Percentiles rank a stretch among this genome's conserved stretches.
phyloP scores from a whole-genome alignment of 306 rosid genomes.

The Castanea sativa region DNA sequence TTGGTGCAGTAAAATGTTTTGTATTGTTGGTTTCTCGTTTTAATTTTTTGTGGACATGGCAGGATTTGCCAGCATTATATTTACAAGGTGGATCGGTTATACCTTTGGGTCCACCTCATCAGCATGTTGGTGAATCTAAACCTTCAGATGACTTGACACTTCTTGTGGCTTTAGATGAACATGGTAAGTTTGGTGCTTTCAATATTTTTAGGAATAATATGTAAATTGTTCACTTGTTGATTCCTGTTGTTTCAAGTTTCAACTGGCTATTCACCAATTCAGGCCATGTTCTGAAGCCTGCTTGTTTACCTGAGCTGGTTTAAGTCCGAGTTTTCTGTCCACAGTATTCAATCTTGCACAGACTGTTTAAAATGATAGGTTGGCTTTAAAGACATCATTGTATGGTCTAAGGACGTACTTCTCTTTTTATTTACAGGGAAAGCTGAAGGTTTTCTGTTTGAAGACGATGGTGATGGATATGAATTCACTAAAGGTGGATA shows the following conservation, averaged over 20 bases:
- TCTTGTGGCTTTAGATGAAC: conserved; percentile 83
- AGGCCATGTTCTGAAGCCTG: not conserved
- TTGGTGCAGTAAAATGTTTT: not conserved
- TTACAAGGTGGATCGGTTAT: conserved; percentile 88
- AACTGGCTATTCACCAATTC: not conserved
- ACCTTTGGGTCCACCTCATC: conserved; percentile 77
- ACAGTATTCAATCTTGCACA: not conserved
- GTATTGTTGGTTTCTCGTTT: not conserved
- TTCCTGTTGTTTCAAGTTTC: not conserved
- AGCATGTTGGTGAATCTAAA: conserved; percentile 77
- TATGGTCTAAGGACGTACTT: not conserved
- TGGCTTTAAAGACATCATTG: not conserved
- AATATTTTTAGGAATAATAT: not conserved
- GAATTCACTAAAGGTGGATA: conserved; percentile 69
- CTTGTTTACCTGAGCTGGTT: not conserved
- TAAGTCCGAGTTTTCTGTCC: not conserved
- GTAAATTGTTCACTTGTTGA: not conserved
- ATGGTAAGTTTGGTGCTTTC: conserved; percentile 37
- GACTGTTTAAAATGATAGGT: not conserved
- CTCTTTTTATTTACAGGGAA: conserved; percentile 54
- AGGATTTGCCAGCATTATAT: conserved; percentile 91
- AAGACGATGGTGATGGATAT: conserved; percentile 96
- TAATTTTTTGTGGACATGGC: conserved; percentile 24
- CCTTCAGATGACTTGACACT: conserved; percentile 71
- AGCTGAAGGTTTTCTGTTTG: conserved; percentile 85